Evolutionary conservation across 352 stramenopile species (phyloP), one percentile per base, ranked within the genome.

Genomic region (Globisporangium paroecandrum): DNA sequence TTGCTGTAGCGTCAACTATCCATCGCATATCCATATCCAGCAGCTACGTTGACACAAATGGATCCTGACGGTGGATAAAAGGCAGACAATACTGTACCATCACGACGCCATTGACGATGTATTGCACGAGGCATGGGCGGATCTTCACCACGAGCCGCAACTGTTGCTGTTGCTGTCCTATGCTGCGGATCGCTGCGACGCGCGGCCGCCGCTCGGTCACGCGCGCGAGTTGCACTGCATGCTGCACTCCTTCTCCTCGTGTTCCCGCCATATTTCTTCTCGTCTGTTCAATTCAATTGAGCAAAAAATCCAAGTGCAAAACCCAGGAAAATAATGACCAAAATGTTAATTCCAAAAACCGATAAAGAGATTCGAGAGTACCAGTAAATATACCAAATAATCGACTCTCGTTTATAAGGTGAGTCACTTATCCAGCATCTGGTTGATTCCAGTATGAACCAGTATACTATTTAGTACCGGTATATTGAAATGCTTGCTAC

Each of bases 81-180:
- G 15, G 8, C n/a, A 66, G 20, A 20, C 41, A 20, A 25, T 46
- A 25, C 18, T 62, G 34, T 43, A 90, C 82, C 76, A 74, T 75
- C 27, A 90, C 57, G 13, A 70, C 58, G 9, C 75, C 74, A 41
- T 80, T 72, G 13, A 75, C 74, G 20, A 92, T 64, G 54, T 76
- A 82, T 55, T 92, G 84, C 58, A 86, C 63, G 51, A 89, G 58
- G 0, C 12, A 67, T 3, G 82, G 62, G 5, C 79, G 78, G 27
- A 89, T 70, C 69, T 89, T 87, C 36, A 77, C 78, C 1, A 77
- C 65, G 3, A 77, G 64, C 20, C 46, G 71, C 12, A 76, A 4
- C 15, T 66, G 53, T 10, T 4, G 24, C 20, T 60, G 7, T 10
- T 36, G 6, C 6, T n/a, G 56, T 1, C 4, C 0, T 0, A 13